Base-by-base conservation (phyloP, 192 early-diverging fungal species). In the Glomus cerebriforme region DNA sequence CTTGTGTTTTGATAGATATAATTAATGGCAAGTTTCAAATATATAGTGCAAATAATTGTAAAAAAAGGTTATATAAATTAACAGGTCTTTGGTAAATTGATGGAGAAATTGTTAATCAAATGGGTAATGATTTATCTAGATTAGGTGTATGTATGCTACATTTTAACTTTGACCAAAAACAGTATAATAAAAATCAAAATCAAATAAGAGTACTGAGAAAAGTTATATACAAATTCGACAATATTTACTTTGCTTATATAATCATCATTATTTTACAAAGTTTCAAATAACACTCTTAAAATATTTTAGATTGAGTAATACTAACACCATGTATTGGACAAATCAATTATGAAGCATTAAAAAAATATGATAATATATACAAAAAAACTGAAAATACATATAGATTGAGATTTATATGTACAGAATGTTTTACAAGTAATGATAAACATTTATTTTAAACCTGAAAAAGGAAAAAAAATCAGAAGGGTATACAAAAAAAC, bases 271-370 rank as follows among this genome's bases (percentile, higher is more conserved):
- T 59, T 59, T 59, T 59, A 6, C 15, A 0, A 59, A 3, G 58
- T 59, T 59, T 7, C 15, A 59, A 59, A 0, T 4, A 59, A 3
- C 58, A 59, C 15, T 59, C 58, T n/a, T 59, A 59, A 13, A 59
- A 59, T 59, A 59, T 59, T 59, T 59, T 59, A 19, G 58, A 59
- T 59, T n/a, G 58, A 59, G 58, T 59, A 59, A 59, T 59, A 59
- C 15, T 59, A 59, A 59, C 58, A 59, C 17, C 3, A 59, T 59
- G 17, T 59, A 59, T 59, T 19, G 58, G 17, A 1, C 10, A 59
- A 59, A 59, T 59, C 17, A 59, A 59, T 59, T 59, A 24, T 59
- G 15, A n/a, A 59, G 17, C 2, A 59, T 59, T 59, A 59, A 59
- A 59, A 59, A 13, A 59, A 59, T 59, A 59, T 59, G 58, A 59